A percentile compares a stretch with the other conserved stretches of the same genome.
phyloP scores from a whole-genome alignment of 2,329 filamentous ascomycete species.

The Sphaerulina populicola region DNA sequence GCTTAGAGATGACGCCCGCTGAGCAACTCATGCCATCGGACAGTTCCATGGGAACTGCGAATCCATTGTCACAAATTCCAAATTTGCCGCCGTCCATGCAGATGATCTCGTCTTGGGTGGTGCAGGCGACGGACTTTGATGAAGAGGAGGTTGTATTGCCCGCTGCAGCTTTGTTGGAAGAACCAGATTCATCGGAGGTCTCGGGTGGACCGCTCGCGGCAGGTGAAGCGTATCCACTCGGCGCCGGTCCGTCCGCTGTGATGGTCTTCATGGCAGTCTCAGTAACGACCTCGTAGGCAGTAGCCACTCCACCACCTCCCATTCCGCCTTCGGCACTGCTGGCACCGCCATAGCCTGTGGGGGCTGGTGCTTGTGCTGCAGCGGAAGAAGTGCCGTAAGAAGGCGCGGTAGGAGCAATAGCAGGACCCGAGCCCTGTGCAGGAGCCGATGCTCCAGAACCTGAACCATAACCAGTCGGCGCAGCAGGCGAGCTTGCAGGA shows the following conservation, averaged over 20 bases:
- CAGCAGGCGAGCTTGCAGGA: constrained; percentile 3
- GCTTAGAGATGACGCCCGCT: constrained; percentile 27
- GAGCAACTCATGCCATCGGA: constrained; percentile 37
- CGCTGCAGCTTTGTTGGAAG: not conserved
- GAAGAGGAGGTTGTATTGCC: constrained; percentile 10
- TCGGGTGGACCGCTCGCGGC: not conserved
- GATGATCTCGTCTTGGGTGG: constrained; percentile 34
- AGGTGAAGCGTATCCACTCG: constrained; percentile 4
- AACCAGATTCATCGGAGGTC: not conserved
- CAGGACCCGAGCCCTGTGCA: constrained; percentile 1
- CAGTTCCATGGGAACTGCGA: constrained; percentile 34
- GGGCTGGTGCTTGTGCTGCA: constrained; percentile 1
- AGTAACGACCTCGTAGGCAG: constrained; percentile 8
- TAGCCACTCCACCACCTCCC: not conserved
- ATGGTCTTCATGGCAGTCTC: constrained; percentile 16
- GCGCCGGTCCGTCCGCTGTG: constrained; percentile 9
- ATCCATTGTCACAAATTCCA: constrained; percentile 38
- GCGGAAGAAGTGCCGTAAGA: not conserved
- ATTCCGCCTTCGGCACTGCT: not conserved
- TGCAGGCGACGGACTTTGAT: constrained; percentile 8
- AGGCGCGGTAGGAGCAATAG: constrained; percentile 3
- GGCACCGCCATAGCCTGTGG: constrained; percentile 2
- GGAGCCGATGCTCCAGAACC: constrained; percentile 2
- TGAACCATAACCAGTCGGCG: constrained; percentile 10
- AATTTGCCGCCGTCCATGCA: constrained; percentile 37